Base-by-base conservation (phyloP, 306 rosid genomes). In the Vigna mungo region DNA sequence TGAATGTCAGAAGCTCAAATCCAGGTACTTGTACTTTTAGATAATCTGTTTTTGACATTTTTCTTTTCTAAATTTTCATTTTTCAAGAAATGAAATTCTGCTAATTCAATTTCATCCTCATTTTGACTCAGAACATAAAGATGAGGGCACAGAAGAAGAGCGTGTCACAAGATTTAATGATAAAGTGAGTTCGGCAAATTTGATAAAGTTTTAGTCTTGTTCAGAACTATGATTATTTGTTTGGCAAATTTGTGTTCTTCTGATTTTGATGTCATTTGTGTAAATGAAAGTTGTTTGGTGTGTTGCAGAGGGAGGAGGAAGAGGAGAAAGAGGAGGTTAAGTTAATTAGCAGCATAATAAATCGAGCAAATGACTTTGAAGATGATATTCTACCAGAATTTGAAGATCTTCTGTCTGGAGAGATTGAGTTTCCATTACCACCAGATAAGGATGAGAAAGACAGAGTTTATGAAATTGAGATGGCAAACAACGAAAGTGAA, bases 311-410 rank as follows among this genome's bases (percentile, higher is more conserved):
- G 88, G 85, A 83, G 82, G 93, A 86, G 52, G 96, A 90, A 77
- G 97, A 92, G 53, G 91, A 92, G 49, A 82, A 85, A 58, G 98
- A 90, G 54, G 89, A 92, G 82, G 93, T 88, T 71, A 92, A 90
- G 74, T 84, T 91, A 72, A 90, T 89, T 58, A 90, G 81, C 90
- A 91, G 97, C 76, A 72, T 92, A 77, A 89, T 92, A 53, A 87
- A 94, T 79, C 85, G 88, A 65, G 87, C 89, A 63, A 86, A 81
- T 56, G 89, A 83, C 80, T 68, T 76, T 3, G 88, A 88, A 48
- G 90, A 87, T 79, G 98, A 89, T 80, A 89, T 90, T 65, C 84
- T 89, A 20, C 91, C 96, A 3, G 97, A 95, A 80, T 85, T 92
- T 74, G 91, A 86, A 82, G 86, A 85, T 56, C 92, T 90, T 82